Percentiles rank a stretch among this genome's conserved stretches.
These are phyloP conservation scores for Pseudogymnoascus sp. DNA, from an alignment of 2,329 filamentous ascomycete species.

Conservation along the genomic window DNA sequence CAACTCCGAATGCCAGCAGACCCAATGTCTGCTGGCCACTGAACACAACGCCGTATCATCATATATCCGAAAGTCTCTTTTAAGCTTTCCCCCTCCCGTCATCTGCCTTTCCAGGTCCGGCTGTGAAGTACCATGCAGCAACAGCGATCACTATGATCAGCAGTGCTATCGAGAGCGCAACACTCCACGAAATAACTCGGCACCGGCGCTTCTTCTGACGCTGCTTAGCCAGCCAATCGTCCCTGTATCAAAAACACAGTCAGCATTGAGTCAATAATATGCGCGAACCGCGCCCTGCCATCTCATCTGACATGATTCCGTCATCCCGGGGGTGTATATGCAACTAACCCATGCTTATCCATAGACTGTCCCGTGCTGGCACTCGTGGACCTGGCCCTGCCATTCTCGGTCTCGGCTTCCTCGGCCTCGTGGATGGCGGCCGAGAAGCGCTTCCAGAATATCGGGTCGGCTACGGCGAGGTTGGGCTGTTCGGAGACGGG, in stretches of 20 bases:
- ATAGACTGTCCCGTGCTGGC: constrained; percentile 16
- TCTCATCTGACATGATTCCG: not conserved
- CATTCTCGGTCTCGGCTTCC: constrained; percentile 19
- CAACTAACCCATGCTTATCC: constrained; percentile 12
- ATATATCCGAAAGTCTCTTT: not conserved
- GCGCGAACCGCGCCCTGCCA: not conserved
- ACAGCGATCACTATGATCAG: constrained; percentile 21
- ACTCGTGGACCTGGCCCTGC: constrained; percentile 14
- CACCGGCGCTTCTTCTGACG: constrained; percentile 24
- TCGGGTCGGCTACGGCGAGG: constrained; percentile 18
- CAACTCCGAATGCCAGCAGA: not conserved
- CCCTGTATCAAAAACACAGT: constrained; percentile 15
- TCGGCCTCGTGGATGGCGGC: constrained; percentile 25
- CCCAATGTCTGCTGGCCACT: not conserved
- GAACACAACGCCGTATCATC: not conserved
- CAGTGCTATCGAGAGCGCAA: constrained; percentile 19
- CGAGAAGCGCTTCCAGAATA: constrained; percentile 29
- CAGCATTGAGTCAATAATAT: not conserved
- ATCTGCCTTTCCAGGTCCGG: not conserved
- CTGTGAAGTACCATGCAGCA: constrained; percentile 23
- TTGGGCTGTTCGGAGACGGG: constrained; percentile 16
- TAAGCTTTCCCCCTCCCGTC: not conserved
- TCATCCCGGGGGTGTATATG: not conserved
- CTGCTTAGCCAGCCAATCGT: constrained; percentile 28
- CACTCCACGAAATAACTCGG: constrained; percentile 19